Evolutionary conservation across 1,284 basidiomycete genomes (phyloP).

Genomic region (Tremellales sp.): DNA sequence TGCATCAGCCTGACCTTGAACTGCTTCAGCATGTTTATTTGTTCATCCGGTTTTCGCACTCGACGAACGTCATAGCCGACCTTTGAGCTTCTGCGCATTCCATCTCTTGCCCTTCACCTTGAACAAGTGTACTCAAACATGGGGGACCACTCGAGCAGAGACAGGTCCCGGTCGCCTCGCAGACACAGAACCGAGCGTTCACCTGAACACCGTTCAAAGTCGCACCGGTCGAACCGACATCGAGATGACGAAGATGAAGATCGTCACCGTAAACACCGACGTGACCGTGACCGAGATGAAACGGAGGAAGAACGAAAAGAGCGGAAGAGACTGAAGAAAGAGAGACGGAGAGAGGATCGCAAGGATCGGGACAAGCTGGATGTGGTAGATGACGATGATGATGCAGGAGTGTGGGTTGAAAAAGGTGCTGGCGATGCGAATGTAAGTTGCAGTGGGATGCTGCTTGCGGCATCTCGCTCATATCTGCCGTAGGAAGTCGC

Average conservation of each 20-base stretch:
- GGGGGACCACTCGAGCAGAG: too few species aligned
- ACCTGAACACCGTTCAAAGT: slow-evolving; percentile 7
- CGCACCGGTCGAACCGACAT: slow-evolving; percentile 6
- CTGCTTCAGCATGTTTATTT: too few species aligned
- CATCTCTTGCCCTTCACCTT: too few species aligned
- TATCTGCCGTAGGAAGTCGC: slow-evolving; percentile 22
- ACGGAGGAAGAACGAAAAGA: slow-evolving; percentile 34
- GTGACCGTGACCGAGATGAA: slow-evolving; percentile 50
- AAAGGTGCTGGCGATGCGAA: slow-evolving; percentile 80
- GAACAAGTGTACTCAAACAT: too few species aligned
- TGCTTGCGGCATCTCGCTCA: background rate
- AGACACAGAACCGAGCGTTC: background rate
- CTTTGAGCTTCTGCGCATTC: too few species aligned
- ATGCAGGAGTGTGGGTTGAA: slow-evolving; percentile 76
- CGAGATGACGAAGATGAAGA: slow-evolving; percentile 13
- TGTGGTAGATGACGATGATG: slow-evolving; percentile 64
- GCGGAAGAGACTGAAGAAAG: slow-evolving; percentile 46
- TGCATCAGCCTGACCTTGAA: too few species aligned
- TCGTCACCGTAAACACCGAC: slow-evolving; percentile 10
- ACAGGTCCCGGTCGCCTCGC: background rate
- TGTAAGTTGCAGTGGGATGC: slow-evolving; percentile 50
- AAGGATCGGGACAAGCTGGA: slow-evolving; percentile 16
- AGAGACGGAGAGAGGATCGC: slow-evolving; percentile 27
- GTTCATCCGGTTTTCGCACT: too few species aligned
- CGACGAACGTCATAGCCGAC: too few species aligned